Evolutionary conservation across 495 filamentous ascomycete genomes (phyloP).

Genomic region (Hyaloscypha finlandica): DNA sequence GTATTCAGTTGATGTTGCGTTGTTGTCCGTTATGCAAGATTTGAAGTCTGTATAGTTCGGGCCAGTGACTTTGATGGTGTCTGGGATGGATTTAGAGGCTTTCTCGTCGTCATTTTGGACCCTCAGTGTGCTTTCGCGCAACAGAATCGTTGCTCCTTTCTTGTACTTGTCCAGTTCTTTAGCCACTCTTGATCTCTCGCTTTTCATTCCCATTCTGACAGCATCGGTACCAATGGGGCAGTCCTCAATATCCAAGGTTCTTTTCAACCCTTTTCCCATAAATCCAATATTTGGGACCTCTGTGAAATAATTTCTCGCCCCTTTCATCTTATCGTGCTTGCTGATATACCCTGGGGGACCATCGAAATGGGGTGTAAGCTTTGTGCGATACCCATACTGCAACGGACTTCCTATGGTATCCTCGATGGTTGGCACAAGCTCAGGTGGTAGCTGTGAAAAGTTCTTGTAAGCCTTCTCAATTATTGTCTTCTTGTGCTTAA

Average conservation of each 20-base stretch:
- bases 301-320: constrained; percentile 43
- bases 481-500: constrained; percentile 79
- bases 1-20: constrained; percentile 79
- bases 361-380: constrained; percentile 94
- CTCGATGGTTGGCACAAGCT: constrained; percentile 71
- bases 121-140: constrained; percentile 82
- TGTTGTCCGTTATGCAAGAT: constrained; percentile 82
- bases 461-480: constrained; percentile 91
- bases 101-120: constrained; percentile 50
- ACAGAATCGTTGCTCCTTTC: constrained; percentile 81
- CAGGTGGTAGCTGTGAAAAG: constrained; percentile 78
- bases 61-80: constrained; percentile 35
- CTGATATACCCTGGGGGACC: constrained; percentile 54
- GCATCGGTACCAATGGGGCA: constrained; percentile 92
- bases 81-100: constrained; percentile 15
- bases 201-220: constrained; percentile 72
- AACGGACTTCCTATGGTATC: constrained; percentile 89
- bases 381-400: constrained; percentile 92
- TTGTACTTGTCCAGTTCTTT: constrained; percentile 71
- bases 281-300: constrained; percentile 86
- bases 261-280: constrained; percentile 70
- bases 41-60: constrained; percentile 70
- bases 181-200: constrained; percentile 69
- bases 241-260: constrained; percentile 91
- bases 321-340: constrained; percentile 41